phyloP scores from a whole-genome alignment of 2,329 filamentous ascomycete species.

The Sarocladiaceae sp. region DNA sequence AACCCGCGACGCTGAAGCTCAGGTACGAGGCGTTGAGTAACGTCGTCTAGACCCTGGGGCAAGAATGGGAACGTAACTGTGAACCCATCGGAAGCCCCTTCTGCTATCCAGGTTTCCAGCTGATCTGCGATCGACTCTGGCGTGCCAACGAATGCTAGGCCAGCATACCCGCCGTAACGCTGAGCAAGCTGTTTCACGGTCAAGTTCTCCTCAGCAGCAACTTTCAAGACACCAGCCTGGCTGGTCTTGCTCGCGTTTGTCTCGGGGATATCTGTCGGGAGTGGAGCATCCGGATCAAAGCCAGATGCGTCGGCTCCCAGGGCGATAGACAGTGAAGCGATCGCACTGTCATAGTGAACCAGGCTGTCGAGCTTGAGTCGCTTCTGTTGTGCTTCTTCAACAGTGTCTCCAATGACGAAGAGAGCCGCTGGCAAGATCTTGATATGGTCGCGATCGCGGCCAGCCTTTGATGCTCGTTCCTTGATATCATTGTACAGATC shows the following conservation, averaged over 20 bases:
- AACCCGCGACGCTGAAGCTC: constrained; percentile 45
- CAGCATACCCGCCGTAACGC: constrained; percentile 36
- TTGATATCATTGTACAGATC: constrained; percentile 14
- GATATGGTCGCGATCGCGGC: constrained; percentile 39
- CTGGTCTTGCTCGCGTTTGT: constrained; percentile 31
- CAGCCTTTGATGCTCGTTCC: constrained; percentile 22
- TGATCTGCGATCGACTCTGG: constrained; percentile 45
- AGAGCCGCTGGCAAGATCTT: constrained; percentile 50
- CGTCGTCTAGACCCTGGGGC: constrained; percentile 46
- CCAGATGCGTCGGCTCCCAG: constrained; percentile 26
- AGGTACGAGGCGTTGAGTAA: constrained; percentile 40
- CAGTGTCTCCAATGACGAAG: constrained; percentile 43
- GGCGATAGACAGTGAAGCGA: constrained; percentile 45
- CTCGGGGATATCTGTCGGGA: constrained; percentile 45
- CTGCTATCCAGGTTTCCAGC: constrained; percentile 40
- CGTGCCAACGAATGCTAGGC: constrained; percentile 47
- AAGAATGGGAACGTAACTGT: constrained; percentile 46
- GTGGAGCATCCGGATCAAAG: constrained; percentile 30
- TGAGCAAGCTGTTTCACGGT: constrained; percentile 48
- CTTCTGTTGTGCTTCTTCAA: constrained; percentile 44
- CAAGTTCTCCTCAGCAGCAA: constrained; percentile 21
- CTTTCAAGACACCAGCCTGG: neutral
- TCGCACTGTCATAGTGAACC: constrained; percentile 50
- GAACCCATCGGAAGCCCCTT: constrained; percentile 47
- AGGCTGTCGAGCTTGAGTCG: constrained; percentile 44